Evolutionary conservation across 2,329 filamentous ascomycete species (phyloP), one percentile per base, ranked within the genome.

Genomic region (Colletotrichum navitas): DNA sequence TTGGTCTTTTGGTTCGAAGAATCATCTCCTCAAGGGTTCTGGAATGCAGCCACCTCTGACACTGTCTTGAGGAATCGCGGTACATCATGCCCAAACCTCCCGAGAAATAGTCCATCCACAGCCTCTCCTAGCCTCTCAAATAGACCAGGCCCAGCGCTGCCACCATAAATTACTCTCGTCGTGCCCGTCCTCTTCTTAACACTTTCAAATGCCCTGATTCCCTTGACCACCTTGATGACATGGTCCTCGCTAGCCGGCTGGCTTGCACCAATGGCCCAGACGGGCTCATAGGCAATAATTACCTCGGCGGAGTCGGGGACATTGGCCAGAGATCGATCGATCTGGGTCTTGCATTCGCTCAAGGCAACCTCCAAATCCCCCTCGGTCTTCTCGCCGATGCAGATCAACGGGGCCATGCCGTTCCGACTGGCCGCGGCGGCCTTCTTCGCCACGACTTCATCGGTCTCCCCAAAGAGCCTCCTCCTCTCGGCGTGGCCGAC

Each of bases 221-320:
- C 89, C 76, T 86, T 86, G 21, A 92, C 90, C 2, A 96, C 93
- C 47, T 85, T 87, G 5, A 91, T 87, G 0, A 97, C 92, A 78
- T 97, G 91, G 73, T 91, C 90, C 24, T 91, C 88, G 10, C 87
- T 87, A 0, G 94, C 94, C 2, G 94, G 93, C 76, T 91, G 84
- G 1, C 87, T 84, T 12, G 93, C 91, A 0, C 94, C 94, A 80
- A 96, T 97, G 0, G 94, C 94, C 94, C 94, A 97, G 1, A 96
- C 93, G 10, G 94, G 94, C 83, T 97, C 94, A 78, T 97, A 97
- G 0, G 94, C 94, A 68, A 97, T 86, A 8, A 95, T 88, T 6
- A 96, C 87, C 59, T 94, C 91, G 0, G 90, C 88, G 21, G 89
- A 85, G 14, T 84, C 83, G 0, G 90, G 86, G 10, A 95, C 83